Conservation (phyloP, 805 yeast species). For the Candida suzukii region DNA sequence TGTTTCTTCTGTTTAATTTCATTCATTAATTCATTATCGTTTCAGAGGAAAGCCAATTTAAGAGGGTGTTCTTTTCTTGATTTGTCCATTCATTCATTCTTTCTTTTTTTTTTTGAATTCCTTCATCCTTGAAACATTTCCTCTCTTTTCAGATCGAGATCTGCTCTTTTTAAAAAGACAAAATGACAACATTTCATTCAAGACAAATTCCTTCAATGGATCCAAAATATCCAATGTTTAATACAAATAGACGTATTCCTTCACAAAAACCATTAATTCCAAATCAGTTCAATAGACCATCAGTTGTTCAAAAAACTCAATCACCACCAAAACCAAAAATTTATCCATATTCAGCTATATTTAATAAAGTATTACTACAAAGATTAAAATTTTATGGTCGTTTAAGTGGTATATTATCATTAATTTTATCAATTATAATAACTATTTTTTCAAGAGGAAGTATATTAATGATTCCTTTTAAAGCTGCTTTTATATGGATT, state of each 20-base stretch:
- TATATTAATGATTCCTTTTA: constrained; percentile 17
- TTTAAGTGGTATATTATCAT: constrained; percentile 16
- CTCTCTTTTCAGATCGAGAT: too few relatives aligned
- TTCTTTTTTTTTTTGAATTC: too few relatives aligned
- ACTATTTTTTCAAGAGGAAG: constrained; percentile 15
- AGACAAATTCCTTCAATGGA: too few relatives aligned
- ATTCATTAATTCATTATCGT: too few relatives aligned
- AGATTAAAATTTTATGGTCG: constrained; percentile 23
- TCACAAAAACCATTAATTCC: not conserved
- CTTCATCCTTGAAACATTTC: too few relatives aligned
- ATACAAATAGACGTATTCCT: not conserved
- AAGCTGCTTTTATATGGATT: constrained; percentile 18
- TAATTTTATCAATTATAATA: constrained; percentile 11
- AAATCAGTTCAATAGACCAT: not conserved
- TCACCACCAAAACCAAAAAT: constrained; percentile 7
- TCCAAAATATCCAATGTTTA: not conserved
- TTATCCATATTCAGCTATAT: constrained; percentile 15
- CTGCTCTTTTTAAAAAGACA: too few relatives aligned
- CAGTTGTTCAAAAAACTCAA: not conserved
- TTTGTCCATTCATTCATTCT: too few relatives aligned
- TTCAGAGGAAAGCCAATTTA: too few relatives aligned
- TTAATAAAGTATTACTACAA: constrained; percentile 15
- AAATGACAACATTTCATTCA: not conserved
- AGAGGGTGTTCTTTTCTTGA: too few relatives aligned
- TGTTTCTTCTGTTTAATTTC: too few relatives aligned